Conservation (phyloP, 257 asterid species). For the Perilla frutescens region DNA sequence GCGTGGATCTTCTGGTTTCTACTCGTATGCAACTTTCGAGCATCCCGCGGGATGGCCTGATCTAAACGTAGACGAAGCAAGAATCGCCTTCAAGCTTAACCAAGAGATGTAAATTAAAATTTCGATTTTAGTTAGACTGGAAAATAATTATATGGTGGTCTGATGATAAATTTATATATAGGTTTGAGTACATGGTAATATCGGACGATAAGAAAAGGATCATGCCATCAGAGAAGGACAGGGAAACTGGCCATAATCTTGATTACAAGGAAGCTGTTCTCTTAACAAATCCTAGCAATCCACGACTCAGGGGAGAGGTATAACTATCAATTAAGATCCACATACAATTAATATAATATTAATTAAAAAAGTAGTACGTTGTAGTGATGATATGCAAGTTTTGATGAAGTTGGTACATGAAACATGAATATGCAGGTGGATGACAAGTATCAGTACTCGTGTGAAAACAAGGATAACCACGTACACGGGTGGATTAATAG, state of each 20-base stretch:
- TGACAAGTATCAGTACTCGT: conserved; percentile 70
- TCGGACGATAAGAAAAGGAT: conserved; percentile 63
- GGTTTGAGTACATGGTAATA: conserved; percentile 76
- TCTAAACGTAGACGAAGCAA: conserved; percentile 57
- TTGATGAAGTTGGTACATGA: neutral
- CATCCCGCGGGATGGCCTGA: conserved; percentile 85
- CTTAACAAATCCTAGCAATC: conserved; percentile 46
- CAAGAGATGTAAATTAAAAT: conserved; percentile 37
- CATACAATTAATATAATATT: too few relatives aligned
- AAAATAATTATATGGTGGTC: neutral
- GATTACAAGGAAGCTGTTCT: conserved; percentile 71
- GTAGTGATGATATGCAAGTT: too few relatives aligned
- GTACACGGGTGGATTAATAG: conserved; percentile 76
- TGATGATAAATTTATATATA: conserved; percentile 9
- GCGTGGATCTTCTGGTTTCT: conserved; percentile 76
- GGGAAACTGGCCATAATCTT: conserved; percentile 47
- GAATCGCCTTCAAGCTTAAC: conserved; percentile 76
- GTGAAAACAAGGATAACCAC: conserved; percentile 54
- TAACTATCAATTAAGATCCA: too few relatives aligned
- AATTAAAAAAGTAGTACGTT: too few relatives aligned
- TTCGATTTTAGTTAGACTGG: neutral
- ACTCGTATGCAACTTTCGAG: conserved; percentile 69
- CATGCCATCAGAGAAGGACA: conserved; percentile 66
- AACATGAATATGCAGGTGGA: conserved; percentile 50
- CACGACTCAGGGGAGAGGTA: conserved; percentile 45